Evolutionary conservation across 2,329 filamentous ascomycete species (phyloP).

Genomic region (Daldinia sp.): DNA sequence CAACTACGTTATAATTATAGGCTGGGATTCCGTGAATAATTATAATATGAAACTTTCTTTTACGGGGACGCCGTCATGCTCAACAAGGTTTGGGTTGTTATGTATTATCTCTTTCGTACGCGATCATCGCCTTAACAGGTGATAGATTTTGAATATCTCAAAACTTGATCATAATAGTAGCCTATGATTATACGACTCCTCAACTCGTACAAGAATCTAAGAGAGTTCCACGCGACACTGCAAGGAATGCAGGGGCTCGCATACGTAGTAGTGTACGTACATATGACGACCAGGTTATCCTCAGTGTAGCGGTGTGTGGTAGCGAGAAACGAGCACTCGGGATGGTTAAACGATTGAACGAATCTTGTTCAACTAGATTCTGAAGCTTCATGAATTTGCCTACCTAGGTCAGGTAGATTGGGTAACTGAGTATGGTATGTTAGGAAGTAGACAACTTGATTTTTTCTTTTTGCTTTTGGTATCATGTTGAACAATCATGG

Average conservation of each 20-base stretch:
- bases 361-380: background rate
- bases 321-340: background rate
- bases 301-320: background rate
- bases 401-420: too few relatives aligned
- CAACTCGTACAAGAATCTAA: background rate
- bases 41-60: background rate
- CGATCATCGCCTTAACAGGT: background rate
- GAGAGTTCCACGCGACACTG: background rate
- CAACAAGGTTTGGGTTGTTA: background rate
- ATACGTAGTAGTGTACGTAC: background rate
- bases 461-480: background rate
- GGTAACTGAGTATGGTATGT: too few relatives aligned
- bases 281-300: background rate
- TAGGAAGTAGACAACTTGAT: too few relatives aligned
- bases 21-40: background rate
- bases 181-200: background rate
- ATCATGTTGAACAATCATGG: background rate
- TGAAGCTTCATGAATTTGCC: background rate
- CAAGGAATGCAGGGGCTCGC: background rate
- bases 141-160: background rate
- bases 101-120: background rate
- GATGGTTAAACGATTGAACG: background rate
- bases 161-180: background rate
- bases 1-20: background rate
- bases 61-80: background rate